Evolutionary conservation across 371 early-diverging fungal genomes (phyloP).

Genomic region (Mortierella sp.): DNA sequence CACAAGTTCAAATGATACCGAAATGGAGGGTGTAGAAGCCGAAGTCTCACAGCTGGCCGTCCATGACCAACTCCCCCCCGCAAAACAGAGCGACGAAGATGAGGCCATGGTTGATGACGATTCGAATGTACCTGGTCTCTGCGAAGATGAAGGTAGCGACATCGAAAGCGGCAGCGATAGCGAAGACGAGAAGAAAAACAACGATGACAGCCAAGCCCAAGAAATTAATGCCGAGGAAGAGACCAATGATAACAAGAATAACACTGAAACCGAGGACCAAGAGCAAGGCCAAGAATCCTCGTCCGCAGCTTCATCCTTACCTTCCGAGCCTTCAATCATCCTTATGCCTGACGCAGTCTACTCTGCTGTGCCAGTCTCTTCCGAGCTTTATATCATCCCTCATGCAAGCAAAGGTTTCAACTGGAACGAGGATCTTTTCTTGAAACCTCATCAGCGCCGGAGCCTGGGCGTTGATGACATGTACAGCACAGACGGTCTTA

Average conservation of each 20-base stretch:
- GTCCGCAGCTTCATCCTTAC: constrained; percentile 23
- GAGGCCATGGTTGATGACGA: constrained; percentile 14
- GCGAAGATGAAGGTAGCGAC: constrained; percentile 12
- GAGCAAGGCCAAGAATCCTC: constrained; percentile 12
- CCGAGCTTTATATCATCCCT: constrained; percentile 48
- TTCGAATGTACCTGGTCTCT: constrained; percentile 13
- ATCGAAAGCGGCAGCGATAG: background rate
- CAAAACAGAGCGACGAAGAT: background rate
- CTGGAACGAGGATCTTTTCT: constrained; percentile 53
- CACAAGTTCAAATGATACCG: background rate
- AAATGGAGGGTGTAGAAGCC: constrained; percentile 28
- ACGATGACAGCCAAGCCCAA: constrained; percentile 1
- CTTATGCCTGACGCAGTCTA: constrained; percentile 33
- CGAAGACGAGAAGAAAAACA: constrained; percentile 6
- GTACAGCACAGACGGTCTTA: constrained; percentile 5
- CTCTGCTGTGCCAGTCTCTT: constrained; percentile 45
- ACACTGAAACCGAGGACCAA: background rate
- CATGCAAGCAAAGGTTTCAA: constrained; percentile 48
- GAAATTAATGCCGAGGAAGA: background rate
- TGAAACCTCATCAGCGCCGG: constrained; percentile 49
- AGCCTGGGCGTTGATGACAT: constrained; percentile 40
- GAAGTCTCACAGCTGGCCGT: constrained; percentile 13
- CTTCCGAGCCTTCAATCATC: constrained; percentile 38
- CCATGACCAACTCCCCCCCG: background rate
- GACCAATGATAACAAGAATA: background rate